Base-by-base conservation (phyloP, 1,284 basidiomycete genomes). In the Flammula alnicola region DNA sequence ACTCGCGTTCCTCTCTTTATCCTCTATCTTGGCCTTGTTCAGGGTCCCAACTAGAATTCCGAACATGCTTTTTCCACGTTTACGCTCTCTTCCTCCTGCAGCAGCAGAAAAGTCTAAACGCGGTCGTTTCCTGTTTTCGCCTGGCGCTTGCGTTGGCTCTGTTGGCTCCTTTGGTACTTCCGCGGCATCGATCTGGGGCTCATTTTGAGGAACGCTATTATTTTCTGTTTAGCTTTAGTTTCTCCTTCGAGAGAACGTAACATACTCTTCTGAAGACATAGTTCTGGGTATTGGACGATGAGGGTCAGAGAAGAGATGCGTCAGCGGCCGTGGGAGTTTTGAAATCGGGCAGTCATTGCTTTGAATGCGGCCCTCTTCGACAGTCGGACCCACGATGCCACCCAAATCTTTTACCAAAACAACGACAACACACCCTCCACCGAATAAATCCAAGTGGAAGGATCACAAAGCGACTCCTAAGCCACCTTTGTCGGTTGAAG, bases 31-130 rank as follows among this genome's bases (percentile, higher is more conserved):
- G 58, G 88, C 88, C 75, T 87, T 88, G 72, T 86, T 88, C 55
- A 91, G 78, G 58, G 88, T 91, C 50, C 87, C 87, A 51, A 91
- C 69, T 58, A 90, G 73, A 59, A 91, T 75, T 58, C 88, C 88
- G 73, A 91, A 88, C 83, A 90, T 88, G 72, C 80, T 83, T 79
- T 87, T 89, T 67, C 88, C 88, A 61, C 87, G 84, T 72, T 86
- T 90, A 60, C 86, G 79, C 67, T 88, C 84, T 59, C 72, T 58
- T 9, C 65, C 77, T 44, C 62, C 68, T 52, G 68, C 56, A 44
- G 70, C 70, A 26, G 75, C 71, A 56, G 72, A 77, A 57, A 90
- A 72, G 65, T 89, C 84, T 55, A 90, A 74, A 59, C 84, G 80
- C 52, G 88, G 87, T 52, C 88, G 81, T 69, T 78, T 85, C 72